A percentile compares a stretch with the other conserved stretches of the same genome.
Evolutionary conservation across 2,329 filamentous ascomycete species (phyloP).

Genomic region (Trichoderma sp.): DNA sequence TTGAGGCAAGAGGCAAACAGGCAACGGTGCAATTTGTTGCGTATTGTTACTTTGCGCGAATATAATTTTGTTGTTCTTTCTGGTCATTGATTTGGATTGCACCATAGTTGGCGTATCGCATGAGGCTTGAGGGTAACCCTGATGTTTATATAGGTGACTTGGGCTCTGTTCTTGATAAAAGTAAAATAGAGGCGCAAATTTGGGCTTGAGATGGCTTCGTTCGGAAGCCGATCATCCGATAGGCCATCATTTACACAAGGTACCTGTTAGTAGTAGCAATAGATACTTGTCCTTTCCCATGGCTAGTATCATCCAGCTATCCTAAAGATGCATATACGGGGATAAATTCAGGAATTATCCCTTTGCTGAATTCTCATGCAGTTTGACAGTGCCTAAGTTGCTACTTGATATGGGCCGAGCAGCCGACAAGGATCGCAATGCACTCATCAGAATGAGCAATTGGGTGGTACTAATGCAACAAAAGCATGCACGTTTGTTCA

Average conservation of each 20-base stretch:
- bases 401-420: background rate
- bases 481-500: background rate
- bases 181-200: background rate
- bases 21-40: slow-evolving; percentile 10
- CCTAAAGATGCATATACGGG: too few relatives aligned
- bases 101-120: background rate
- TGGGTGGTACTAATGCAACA: background rate
- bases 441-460: background rate
- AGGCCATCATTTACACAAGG: too few relatives aligned
- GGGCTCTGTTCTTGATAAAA: background rate
- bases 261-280: too few relatives aligned
- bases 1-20: slow-evolving; percentile 4
- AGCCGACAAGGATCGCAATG: background rate
- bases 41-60: slow-evolving; percentile 10
- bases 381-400: background rate
- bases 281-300: too few relatives aligned
- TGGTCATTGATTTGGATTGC: background rate
- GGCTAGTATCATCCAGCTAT: too few relatives aligned
- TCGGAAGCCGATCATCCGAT: background rate
- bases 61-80: background rate
- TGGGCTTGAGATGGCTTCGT: background rate
- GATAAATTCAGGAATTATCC: too few relatives aligned
- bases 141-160: background rate
- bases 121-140: background rate
- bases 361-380: too few relatives aligned